Base-by-base conservation (phyloP, 2,329 filamentous ascomycete species). In the Chaetomium strumarium region DNA sequence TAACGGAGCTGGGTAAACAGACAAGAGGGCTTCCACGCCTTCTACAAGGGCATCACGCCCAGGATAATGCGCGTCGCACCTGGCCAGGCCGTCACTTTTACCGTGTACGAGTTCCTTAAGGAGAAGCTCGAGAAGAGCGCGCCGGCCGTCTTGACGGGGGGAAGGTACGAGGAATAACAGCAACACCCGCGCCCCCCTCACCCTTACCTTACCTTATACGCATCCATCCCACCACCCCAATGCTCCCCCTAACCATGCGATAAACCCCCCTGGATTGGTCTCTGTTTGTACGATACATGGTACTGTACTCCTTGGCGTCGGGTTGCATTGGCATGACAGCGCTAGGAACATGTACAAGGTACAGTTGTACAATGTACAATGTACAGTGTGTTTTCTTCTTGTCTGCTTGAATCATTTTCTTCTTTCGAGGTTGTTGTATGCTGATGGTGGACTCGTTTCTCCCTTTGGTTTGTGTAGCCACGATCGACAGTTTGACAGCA, bases 11-110 rank as follows among this genome's bases (percentile, higher is more conserved):
- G 33, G 33, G 17, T 12, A 29, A 47, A 71, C 67, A 89, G 86
- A 65, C 88, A 95, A 74, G 93, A 99, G 73, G 93, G 93, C 34
- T 77, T 92, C 62, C 85, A 90, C 64, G 93, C 93, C 44, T 99
- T 99, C 74, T 99, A 96, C 78, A 97, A 97, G 80, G 93, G 93
- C 64, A 99, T 99, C 72, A 99, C 93, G 43, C 93, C 93, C 7
- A 83, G 93, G 63, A 88, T 99, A 62, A 97, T 97, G 90, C 84
- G 93, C 66, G 93, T 99, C 49, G 93, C 93, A 24, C 93, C 93
- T 8, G 93, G 93, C 43, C 93, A 99, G 76, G 93, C 83, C 53
- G 83, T 85, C 50, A 85, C 83, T 3, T 85, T 85, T 55, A 85
- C 82, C 71, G 86, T 91, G 60, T 91, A 91, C 69, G 87, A 91